These are phyloP conservation scores for Aspergillus fumigatus DNA, from an alignment of 2,329 filamentous ascomycete species.

Conservation along the genomic window DNA sequence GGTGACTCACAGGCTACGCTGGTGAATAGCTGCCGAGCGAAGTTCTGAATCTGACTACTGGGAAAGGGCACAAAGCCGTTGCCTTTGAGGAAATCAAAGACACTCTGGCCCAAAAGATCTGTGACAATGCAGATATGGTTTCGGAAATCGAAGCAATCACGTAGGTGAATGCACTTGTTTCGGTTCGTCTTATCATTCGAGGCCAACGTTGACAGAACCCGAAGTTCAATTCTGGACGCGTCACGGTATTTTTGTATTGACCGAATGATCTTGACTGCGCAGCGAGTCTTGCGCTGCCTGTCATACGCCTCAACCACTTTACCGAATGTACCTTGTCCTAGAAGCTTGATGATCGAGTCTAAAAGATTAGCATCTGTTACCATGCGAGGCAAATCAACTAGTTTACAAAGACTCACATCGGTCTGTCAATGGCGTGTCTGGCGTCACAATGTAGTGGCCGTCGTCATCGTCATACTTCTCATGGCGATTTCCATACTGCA, in stretches of 20 bases:
- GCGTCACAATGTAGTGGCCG: slow-evolving; percentile 90
- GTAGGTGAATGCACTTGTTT: slow-evolving; percentile 93
- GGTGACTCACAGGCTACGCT: slow-evolving; percentile 86
- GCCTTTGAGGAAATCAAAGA: slow-evolving; percentile 96
- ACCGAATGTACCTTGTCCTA: slow-evolving; percentile 96
- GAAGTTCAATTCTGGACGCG: slow-evolving; percentile 87
- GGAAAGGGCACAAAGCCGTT: slow-evolving; percentile 96
- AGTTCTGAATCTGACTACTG: slow-evolving; percentile 96
- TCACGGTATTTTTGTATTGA: slow-evolving; percentile 98
- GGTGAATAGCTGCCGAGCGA: slow-evolving; percentile 93
- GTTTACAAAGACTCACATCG: slow-evolving; percentile 64
- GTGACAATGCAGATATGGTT: slow-evolving; percentile 91
- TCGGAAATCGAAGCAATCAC: slow-evolving; percentile 94
- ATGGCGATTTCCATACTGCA: slow-evolving; percentile 47
- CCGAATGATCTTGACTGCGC: slow-evolving; percentile 96
- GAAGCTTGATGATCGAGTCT: slow-evolving; percentile 85
- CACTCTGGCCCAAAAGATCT: slow-evolving; percentile 80
- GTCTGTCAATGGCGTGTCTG: slow-evolving; percentile 79
- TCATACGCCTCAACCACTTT: slow-evolving; percentile 95
- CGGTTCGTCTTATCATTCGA: slow-evolving; percentile 88
- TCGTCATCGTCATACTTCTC: slow-evolving; percentile 92
- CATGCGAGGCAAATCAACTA: neutral
- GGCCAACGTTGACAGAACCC: slow-evolving; percentile 85
- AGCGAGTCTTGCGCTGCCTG: slow-evolving; percentile 68
- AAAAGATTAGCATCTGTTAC: slow-evolving; percentile 14